A percentile compares a stretch with the other conserved stretches of the same genome.
phyloP scores from a whole-genome alignment of 495 filamentous ascomycete species.

The Terfezia boudieri region DNA sequence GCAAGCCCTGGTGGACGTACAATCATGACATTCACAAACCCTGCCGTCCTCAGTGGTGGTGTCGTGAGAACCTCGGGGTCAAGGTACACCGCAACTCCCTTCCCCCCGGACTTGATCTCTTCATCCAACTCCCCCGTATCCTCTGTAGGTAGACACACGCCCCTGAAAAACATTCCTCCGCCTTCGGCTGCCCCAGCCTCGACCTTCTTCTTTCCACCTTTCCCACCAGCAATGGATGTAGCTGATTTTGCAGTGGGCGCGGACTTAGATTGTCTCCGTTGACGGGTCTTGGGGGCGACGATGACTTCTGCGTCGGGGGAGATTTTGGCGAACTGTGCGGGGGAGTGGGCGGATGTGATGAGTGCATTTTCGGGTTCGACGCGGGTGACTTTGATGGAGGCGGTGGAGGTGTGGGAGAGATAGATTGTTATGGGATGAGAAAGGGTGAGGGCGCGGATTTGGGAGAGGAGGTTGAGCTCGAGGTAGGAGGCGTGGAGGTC shows the following conservation, averaged over 20 bases:
- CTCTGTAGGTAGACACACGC: constrained; percentile 31
- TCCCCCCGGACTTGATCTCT: constrained; percentile 53
- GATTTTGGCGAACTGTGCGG: constrained; percentile 58
- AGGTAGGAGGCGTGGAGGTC: constrained; percentile 88
- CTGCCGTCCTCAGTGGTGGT: constrained; percentile 39
- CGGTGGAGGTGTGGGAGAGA: constrained; percentile 84
- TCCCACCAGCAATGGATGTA: constrained; percentile 39
- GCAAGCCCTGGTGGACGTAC: constrained; percentile 62
- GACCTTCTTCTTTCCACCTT: constrained; percentile 39
- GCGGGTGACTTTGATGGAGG: constrained; percentile 39
- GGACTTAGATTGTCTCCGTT: constrained; percentile 19
- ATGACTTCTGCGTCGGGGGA: constrained; percentile 86
- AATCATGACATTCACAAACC: constrained; percentile 46
- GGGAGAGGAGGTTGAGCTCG: constrained; percentile 77
- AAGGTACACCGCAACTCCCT: constrained; percentile 22
- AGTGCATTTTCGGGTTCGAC: constrained; percentile 23
- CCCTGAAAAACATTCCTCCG: constrained; percentile 51
- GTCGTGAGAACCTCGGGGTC: constrained; percentile 49
- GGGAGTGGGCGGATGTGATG: constrained; percentile 52
- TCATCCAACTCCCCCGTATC: constrained; percentile 23
- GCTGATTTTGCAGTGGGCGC: constrained; percentile 34
- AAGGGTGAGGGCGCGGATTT: constrained; percentile 60
- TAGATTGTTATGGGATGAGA: constrained; percentile 72
- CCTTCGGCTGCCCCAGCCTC: constrained; percentile 40
- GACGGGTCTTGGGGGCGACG: constrained; percentile 74